A percentile compares a stretch with the other conserved stretches of the same genome.
phyloP scores from a whole-genome alignment of 305 asterid species.

The Andrographis paniculata region DNA sequence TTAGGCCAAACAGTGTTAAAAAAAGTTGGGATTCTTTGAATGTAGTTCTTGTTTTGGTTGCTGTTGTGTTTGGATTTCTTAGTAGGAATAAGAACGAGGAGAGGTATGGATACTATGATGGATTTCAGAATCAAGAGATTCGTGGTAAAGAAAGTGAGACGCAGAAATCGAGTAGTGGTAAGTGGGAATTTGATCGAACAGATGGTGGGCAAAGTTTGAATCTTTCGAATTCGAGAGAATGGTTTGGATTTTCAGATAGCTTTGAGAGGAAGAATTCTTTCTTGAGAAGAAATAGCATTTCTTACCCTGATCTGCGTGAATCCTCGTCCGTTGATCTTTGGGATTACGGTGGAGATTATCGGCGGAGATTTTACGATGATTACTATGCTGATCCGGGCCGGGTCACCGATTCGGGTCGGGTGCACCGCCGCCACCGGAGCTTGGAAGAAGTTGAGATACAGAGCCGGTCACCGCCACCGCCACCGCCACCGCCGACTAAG shows the following conservation, averaged over 20 bases:
- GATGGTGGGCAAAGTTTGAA: conserved; percentile 22
- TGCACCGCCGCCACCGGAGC: conserved; percentile 61
- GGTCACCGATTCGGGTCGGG: conserved; percentile 27
- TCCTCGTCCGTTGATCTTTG: conserved; percentile 32
- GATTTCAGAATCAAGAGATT: conserved; percentile 33
- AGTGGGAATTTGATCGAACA: conserved; percentile 10
- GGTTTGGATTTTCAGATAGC: conserved; percentile 35
- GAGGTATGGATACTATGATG: conserved; percentile 21
- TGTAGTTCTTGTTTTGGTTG: conserved; percentile 54
- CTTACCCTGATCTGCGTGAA: conserved; percentile 74
- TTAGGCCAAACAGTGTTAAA: conserved; percentile 60
- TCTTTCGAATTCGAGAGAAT: conserved; percentile 24
- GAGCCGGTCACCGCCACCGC: conserved; percentile 21
- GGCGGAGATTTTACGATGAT: conserved; percentile 49
- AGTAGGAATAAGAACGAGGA: conserved; percentile 58
- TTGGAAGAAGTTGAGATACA: conserved; percentile 31
- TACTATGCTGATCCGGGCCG: conserved; percentile 29
- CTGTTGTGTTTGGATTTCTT: conserved; percentile 64
- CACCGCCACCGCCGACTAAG: conserved; percentile 18
- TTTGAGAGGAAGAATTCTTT: conserved; percentile 24
- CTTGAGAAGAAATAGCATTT: conserved; percentile 50
- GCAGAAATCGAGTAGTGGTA: conserved; percentile 33
- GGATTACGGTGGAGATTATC: conserved; percentile 32
- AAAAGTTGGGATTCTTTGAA: conserved; percentile 87
- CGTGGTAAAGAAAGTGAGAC: conserved; percentile 22